Conservation (phyloP, 257 asterid species). For the Solanum verrucosum region DNA sequence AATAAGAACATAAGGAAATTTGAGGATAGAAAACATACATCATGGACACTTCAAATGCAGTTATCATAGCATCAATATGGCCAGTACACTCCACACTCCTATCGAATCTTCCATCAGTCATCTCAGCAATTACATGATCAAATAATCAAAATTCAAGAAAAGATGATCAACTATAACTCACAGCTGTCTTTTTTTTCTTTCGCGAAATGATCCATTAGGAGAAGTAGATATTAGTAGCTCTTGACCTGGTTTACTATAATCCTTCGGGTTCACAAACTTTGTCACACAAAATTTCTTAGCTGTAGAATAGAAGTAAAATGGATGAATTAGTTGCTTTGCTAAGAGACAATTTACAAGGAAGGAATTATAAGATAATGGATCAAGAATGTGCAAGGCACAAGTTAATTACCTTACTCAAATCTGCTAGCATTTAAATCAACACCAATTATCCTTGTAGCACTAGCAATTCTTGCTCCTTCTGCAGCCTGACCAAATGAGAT, state of each 20-base stretch:
- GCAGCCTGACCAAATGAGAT: slow-evolving; percentile 43
- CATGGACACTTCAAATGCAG: slow-evolving; percentile 80
- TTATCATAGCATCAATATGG: slow-evolving; percentile 62
- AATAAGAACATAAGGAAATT: no score
- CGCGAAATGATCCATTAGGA: not conserved
- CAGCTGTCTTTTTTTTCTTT: no score
- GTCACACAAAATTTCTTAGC: slow-evolving; percentile 76
- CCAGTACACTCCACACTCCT: slow-evolving; percentile 81
- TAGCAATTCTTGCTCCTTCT: slow-evolving; percentile 76
- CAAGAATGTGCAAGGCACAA: no score
- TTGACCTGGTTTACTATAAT: slow-evolving; percentile 53
- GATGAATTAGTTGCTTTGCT: no score
- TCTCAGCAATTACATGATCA: slow-evolving; percentile 53
- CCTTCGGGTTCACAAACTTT: slow-evolving; percentile 72
- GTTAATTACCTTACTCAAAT: slow-evolving; percentile 36
- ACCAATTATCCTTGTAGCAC: slow-evolving; percentile 72
- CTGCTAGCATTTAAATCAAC: slow-evolving; percentile 45
- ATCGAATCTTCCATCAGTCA: slow-evolving; percentile 55
- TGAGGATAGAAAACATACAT: slow-evolving; percentile 19
- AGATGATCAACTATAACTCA: no score
- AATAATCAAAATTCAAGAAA: not conserved
- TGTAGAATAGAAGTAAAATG: not conserved
- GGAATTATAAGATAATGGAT: no score
- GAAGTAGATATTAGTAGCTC: slow-evolving; percentile 24
- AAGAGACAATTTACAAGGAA: no score